Evolutionary conservation across 1,284 basidiomycete genomes (phyloP), one percentile per base, ranked within the genome.

Genomic region (Ceratobasidium sp.): DNA sequence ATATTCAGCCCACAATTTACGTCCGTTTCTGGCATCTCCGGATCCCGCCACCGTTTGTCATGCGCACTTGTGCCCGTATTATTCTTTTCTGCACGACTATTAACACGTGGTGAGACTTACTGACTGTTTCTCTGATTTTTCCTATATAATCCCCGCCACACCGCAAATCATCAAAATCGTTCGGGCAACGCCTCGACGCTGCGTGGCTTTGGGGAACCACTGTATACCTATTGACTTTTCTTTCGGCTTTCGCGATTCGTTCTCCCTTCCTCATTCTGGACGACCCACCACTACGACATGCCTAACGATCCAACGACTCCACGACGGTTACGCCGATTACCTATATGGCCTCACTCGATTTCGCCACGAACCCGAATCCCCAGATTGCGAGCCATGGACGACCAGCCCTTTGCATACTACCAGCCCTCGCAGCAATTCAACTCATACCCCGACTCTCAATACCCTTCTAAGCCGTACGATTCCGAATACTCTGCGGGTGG

Each of bases 61-160:
- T 21, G 21, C 45, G 43, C 43, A 32, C 32, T 48, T 48, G 26
- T 43, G 21, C 30, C n/a, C 18, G n/a, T n/a, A 50, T 64, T 64
- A 32, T 30, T n/a, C 61, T 21, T 28, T 12, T 67, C 55, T 55
- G 34, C 46, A 55, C 9, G n/a, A 36, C 3, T 67, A 55, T 34
- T 34, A 36, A 39, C 62, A 67, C 62, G 62, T 55, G 62, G 48
- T 67, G 21, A 23, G 39, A 43, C 46, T 67, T 67, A 67, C 62
- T 67, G 50, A 67, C 62, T 23, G 34, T 55, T 39, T 39, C 48
- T 55, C 34, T 41, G 14, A 18, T 14, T 39, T 55, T 67, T 41
- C 43, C 50, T 41, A 34, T 67, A 55, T 55, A 39, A 36, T 18
- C 50, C 32, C 18, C n/a, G 21, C 32, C 18, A 23, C 28, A 41